These are phyloP conservation scores for Talaromyces nanjingensis DNA, from an alignment of 495 filamentous ascomycete genomes.

Conservation along the genomic window DNA sequence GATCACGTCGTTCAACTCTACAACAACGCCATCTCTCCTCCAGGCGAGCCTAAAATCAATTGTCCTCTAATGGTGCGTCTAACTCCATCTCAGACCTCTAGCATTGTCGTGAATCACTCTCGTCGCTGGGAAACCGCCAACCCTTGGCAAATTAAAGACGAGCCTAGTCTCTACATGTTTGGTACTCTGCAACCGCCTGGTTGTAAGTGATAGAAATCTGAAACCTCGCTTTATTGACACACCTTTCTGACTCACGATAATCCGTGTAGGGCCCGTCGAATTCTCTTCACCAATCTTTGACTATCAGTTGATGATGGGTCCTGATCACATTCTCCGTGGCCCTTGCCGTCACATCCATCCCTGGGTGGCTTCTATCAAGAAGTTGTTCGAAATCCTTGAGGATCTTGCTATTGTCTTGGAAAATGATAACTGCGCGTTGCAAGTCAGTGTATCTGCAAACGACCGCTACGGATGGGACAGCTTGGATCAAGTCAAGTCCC, in stretches of 20 bases:
- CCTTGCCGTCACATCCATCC: no score
- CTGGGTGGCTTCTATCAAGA: neutral
- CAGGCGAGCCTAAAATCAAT: no score
- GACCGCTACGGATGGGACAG: neutral
- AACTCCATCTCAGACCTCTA: no score
- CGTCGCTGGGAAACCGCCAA: no score
- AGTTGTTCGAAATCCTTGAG: neutral
- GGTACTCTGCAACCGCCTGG: neutral
- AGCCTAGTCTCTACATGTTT: neutral
- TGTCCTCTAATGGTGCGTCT: no score
- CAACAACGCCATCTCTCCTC: neutral
- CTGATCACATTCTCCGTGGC: no score
- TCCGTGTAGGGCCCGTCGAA: neutral
- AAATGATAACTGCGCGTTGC: neutral
- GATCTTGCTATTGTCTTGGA: neutral
- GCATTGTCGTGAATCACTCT: no score
- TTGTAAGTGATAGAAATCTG: neutral
- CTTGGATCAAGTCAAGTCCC: neutral
- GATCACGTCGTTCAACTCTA: neutral
- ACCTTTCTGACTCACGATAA: neutral
- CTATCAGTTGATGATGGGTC: no score
- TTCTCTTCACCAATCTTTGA: neutral
- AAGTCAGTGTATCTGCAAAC: neutral
- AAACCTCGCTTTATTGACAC: neutral
- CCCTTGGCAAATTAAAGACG: neutral